Conservation (phyloP, 2,329 filamentous ascomycete genomes). For the Colletotrichum agaves region DNA sequence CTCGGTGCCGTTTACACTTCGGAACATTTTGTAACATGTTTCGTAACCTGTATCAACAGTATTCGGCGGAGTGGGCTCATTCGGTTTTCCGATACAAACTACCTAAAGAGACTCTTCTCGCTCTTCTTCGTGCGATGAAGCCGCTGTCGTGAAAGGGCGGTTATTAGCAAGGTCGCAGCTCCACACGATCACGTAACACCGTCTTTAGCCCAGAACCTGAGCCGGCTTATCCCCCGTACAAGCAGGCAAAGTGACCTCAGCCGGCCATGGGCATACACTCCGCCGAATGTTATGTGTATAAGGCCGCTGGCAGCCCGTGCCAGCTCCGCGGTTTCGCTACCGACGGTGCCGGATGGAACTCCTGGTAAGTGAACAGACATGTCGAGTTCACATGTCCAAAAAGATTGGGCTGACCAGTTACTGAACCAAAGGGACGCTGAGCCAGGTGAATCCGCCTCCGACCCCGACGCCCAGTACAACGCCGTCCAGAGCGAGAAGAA, state of each 20-base stretch:
- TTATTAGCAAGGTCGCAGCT: too few relatives aligned
- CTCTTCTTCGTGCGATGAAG: neutral
- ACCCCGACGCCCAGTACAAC: conserved; percentile 55
- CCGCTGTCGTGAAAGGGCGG: neutral
- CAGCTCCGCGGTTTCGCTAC: conserved; percentile 53
- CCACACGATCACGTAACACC: too few relatives aligned
- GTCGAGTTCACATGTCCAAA: neutral
- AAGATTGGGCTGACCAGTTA: neutral
- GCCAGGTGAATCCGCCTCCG: conserved; percentile 53
- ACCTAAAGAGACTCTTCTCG: too few relatives aligned
- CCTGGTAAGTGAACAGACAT: conserved; percentile 42
- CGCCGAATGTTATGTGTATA: conserved; percentile 24
- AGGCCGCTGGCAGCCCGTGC: conserved; percentile 49
- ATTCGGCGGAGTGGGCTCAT: too few relatives aligned
- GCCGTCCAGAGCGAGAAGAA: conserved; percentile 54
- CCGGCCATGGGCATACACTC: too few relatives aligned
- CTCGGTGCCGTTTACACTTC: too few relatives aligned
- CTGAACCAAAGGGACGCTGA: conserved; percentile 41
- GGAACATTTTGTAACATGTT: too few relatives aligned
- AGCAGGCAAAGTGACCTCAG: too few relatives aligned
- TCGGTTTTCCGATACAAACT: too few relatives aligned
- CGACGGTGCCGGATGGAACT: conserved; percentile 55
- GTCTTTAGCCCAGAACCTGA: too few relatives aligned
- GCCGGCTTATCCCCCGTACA: too few relatives aligned
- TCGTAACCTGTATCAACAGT: too few relatives aligned